A percentile compares a stretch with the other conserved stretches of the same genome.
Conservation (phyloP, 805 yeast species). For the Candida piceae region DNA sequence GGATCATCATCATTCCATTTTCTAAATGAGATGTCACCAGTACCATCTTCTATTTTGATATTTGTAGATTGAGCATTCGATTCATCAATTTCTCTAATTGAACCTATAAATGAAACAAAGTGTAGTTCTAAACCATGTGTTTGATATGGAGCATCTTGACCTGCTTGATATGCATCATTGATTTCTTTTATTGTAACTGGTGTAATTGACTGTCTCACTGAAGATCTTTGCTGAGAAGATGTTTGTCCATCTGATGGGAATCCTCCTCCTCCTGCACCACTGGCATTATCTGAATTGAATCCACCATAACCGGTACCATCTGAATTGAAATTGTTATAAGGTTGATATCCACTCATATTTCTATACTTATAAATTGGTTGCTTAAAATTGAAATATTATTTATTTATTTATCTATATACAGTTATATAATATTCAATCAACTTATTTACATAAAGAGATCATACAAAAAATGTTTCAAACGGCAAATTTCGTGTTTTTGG, state of each 20-base stretch:
- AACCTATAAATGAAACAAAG: constrained; percentile 63
- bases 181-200: constrained; percentile 78
- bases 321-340: constrained; percentile 31
- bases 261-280: constrained; percentile 28
- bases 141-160: constrained; percentile 64
- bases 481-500: neutral
- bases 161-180: constrained; percentile 52
- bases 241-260: constrained; percentile 21
- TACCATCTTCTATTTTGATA: constrained; percentile 72
- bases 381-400: no score
- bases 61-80: constrained; percentile 52
- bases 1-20: constrained; percentile 52
- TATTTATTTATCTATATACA: no score
- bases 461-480: neutral
- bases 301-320: constrained; percentile 35
- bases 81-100: constrained; percentile 55
- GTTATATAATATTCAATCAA: no score
- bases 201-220: constrained; percentile 34
- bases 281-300: constrained; percentile 13
- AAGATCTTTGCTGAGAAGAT: constrained; percentile 21
- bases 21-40: constrained; percentile 61
- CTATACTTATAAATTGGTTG: no score
- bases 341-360: constrained; percentile 30
- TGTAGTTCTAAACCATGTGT: constrained; percentile 56
- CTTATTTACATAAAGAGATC: no score